Percentiles rank a stretch among this genome's conserved stretches.
Conservation (phyloP, 2,329 filamentous ascomycete genomes). For the Penicillium sp. region DNA sequence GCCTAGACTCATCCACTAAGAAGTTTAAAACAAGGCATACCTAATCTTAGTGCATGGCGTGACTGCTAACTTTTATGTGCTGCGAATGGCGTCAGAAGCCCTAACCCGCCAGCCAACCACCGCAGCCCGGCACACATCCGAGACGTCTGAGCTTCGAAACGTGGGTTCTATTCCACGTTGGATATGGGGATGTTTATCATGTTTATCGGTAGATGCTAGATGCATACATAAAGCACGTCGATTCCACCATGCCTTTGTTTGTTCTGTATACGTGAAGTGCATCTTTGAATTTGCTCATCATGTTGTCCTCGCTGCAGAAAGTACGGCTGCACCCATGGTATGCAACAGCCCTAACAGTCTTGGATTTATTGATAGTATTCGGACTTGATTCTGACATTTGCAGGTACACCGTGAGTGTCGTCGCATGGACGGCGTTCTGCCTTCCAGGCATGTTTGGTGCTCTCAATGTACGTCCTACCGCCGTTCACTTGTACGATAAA, state of each 20-base stretch:
- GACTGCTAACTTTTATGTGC: too few species aligned
- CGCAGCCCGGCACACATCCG: neutral
- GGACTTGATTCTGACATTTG: neutral
- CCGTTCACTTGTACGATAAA: neutral
- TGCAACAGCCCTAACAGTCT: neutral
- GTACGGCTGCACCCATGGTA: slow-evolving; percentile 1
- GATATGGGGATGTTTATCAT: neutral
- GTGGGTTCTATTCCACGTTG: too few species aligned
- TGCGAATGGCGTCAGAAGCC: neutral
- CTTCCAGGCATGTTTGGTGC: slow-evolving; percentile 4
- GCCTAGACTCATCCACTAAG: too few species aligned
- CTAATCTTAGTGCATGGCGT: neutral
- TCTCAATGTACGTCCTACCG: neutral
- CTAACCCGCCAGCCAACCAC: neutral
- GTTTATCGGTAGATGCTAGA: neutral
- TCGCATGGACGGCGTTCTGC: slow-evolving; percentile 3
- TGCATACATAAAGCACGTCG: neutral
- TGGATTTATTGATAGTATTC: neutral
- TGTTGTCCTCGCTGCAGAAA: slow-evolving; percentile 1
- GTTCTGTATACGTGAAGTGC: neutral
- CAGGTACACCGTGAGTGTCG: slow-evolving; percentile 2
- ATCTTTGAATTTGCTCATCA: neutral
- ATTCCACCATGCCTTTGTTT: neutral
- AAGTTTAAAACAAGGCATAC: too few species aligned
- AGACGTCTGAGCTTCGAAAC: neutral